Conservation (phyloP, 2,329 filamentous ascomycete genomes). For the Colletotrichum sp. region DNA sequence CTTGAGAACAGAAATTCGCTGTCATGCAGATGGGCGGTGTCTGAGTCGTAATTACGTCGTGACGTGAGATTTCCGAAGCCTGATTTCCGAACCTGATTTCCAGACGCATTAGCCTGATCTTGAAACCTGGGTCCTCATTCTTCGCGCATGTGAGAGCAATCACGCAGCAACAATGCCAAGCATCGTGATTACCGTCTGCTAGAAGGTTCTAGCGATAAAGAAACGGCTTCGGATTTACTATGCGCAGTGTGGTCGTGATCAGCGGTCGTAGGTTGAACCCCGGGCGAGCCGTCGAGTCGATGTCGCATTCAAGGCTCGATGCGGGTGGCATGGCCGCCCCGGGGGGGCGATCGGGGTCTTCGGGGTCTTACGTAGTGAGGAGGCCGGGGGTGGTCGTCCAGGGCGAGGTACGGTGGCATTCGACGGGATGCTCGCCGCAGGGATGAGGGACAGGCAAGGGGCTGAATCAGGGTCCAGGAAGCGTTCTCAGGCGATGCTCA, state of each 20-base stretch:
- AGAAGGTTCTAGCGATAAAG: slow-evolving; percentile 2
- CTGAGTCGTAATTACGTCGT: background rate
- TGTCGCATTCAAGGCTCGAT: slow-evolving; percentile 15
- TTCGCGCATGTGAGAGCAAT: background rate
- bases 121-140: background rate
- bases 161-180: background rate
- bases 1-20: background rate
- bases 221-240: background rate
- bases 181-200: background rate
- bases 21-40: background rate
- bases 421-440: slow-evolving; percentile 13
- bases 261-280: background rate
- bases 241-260: background rate
- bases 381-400: background rate
- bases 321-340: slow-evolving; percentile 1
- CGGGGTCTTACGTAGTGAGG: slow-evolving; percentile 3
- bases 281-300: background rate
- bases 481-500: background rate
- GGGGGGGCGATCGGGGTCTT: slow-evolving; percentile 8
- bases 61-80: background rate
- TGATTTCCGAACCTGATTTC: background rate
- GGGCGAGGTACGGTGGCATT: background rate
- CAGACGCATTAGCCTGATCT: background rate
- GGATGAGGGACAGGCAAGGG: slow-evolving; percentile 8
- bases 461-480: slow-evolving; percentile 19